These are phyloP conservation scores for Agrocybe chaxingu DNA, from an alignment of 768 basidiomycete genomes.

Conservation along the genomic window DNA sequence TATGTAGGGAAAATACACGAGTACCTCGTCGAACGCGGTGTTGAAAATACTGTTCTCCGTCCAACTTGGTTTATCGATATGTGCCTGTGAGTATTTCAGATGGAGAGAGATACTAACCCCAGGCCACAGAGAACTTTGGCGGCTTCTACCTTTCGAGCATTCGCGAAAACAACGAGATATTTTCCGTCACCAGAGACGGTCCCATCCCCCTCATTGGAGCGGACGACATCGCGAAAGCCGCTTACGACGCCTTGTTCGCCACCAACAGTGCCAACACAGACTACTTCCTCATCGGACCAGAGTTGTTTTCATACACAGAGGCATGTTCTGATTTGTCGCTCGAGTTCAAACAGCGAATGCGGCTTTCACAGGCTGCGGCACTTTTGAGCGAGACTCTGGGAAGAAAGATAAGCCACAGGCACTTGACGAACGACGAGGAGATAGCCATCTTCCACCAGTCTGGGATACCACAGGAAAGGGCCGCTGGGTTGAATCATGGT, in stretches of 20 bases:
- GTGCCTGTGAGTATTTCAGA: constrained; percentile 1
- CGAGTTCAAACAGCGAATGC: background rate
- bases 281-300: constrained; percentile 23
- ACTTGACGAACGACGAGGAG: constrained; percentile 9
- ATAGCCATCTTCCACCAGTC: background rate
- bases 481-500: constrained; percentile 10
- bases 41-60: constrained; percentile 22
- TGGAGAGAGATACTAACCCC: background rate
- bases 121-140: constrained; percentile 21
- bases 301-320: constrained; percentile 24
- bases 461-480: constrained; percentile 12
- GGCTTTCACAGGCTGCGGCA: constrained; percentile 10
- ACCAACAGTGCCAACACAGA: constrained; percentile 12
- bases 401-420: constrained; percentile 16
- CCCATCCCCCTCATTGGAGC: constrained; percentile 21
- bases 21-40: constrained; percentile 16
- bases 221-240: constrained; percentile 25
- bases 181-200: constrained; percentile 18
- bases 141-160: constrained; percentile 5
- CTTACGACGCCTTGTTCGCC: constrained; percentile 20
- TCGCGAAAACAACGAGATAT: constrained; percentile 11
- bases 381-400: constrained; percentile 14
- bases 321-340: constrained; percentile 1
- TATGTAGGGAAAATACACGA: constrained; percentile 20
- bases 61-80: constrained; percentile 23